Base-by-base conservation (phyloP, 2,329 filamentous ascomycete genomes). In the Beauveria australis region DNA sequence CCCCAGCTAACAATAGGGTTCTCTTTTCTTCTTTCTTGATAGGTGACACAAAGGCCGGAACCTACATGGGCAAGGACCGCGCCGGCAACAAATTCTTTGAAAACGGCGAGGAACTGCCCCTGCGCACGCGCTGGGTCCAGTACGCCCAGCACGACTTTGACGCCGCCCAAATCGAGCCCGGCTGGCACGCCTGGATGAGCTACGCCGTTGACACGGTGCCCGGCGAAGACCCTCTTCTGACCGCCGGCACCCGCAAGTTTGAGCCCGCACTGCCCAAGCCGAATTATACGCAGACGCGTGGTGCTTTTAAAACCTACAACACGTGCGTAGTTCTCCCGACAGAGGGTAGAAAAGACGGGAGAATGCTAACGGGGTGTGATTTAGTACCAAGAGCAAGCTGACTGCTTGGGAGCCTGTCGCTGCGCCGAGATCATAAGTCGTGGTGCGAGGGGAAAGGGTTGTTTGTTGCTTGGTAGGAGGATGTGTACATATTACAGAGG, bases 71-170 rank as follows among this genome's bases (percentile, higher is more conserved):
- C 69, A 84, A 79, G 71, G 94, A 99, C 80, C 85, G 87, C 75
- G 95, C 87, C 73, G 95, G 94, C 75, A 99, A 99, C 86, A 97
- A 96, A 80, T 99, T 83, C 83, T 99, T 85, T 75, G 94, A 99
- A 83, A 97, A 99, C 81, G 76, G 85, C 71, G 92, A 97, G 73
- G 94, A 99, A 76, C 82, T 99, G 63, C 94, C 94, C 62, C 92
- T 97, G 70, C 89, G 93, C 71, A 97, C 92, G 68, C 86, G 92
- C 81, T 99, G 95, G 94, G 90, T 99, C 65, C 92, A 97, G 76
- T 99, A 95, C 82, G 93, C 91, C 79, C 83, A 89, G 75, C 81
- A 90, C 69, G 91, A 97, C 75, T 89, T 82, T 72, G 89, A 94
- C 69, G 80, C 89, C 64, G 84, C 85, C 62, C 91, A 97, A 59